phyloP scores from a whole-genome alignment of 441 rosid species.

The Syzygium malaccense region DNA sequence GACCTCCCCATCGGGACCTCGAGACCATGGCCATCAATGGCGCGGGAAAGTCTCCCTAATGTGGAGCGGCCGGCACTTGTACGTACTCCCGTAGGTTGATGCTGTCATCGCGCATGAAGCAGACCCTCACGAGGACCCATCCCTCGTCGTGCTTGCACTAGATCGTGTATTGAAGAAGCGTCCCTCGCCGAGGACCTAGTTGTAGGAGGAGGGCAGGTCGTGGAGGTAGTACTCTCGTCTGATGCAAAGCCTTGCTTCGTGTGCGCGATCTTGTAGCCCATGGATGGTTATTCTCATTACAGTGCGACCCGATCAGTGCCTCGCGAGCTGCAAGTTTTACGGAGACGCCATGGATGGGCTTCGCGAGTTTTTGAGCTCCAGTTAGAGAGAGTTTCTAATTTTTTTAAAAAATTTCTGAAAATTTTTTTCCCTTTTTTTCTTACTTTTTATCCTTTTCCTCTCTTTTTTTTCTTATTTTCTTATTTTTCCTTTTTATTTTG shows the following conservation, averaged over 20 bases:
- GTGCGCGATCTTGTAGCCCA: slow-evolving; percentile 57
- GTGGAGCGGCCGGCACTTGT: slow-evolving; percentile 67
- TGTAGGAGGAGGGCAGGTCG: slow-evolving; percentile 91
- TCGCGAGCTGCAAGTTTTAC: too few relatives aligned
- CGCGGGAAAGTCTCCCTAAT: slow-evolving; percentile 64
- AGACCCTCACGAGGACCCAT: slow-evolving; percentile 62
- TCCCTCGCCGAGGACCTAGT: slow-evolving; percentile 77
- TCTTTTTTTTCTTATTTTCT: too few relatives aligned
- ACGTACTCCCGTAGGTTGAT: slow-evolving; percentile 87
- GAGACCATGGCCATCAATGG: slow-evolving; percentile 37
- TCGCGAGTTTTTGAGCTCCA: too few relatives aligned
- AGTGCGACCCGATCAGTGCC: too few relatives aligned
- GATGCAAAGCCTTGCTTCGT: slow-evolving; percentile 96
- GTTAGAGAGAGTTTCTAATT: too few relatives aligned
- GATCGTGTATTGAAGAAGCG: slow-evolving; percentile 91
- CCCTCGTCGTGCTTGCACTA: slow-evolving; percentile 97
- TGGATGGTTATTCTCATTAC: too few relatives aligned
- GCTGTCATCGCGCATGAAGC: slow-evolving; percentile 59
- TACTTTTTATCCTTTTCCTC: too few relatives aligned
- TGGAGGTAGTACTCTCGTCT: slow-evolving; percentile 76
- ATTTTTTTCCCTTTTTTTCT: too few relatives aligned
- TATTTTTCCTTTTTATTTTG: too few relatives aligned
- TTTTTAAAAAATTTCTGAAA: too few relatives aligned
- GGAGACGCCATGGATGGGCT: too few relatives aligned
- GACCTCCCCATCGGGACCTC: too few relatives aligned